Evolutionary conservation across 768 basidiomycete species (phyloP).

Genomic region (Boletus sensibilis): DNA sequence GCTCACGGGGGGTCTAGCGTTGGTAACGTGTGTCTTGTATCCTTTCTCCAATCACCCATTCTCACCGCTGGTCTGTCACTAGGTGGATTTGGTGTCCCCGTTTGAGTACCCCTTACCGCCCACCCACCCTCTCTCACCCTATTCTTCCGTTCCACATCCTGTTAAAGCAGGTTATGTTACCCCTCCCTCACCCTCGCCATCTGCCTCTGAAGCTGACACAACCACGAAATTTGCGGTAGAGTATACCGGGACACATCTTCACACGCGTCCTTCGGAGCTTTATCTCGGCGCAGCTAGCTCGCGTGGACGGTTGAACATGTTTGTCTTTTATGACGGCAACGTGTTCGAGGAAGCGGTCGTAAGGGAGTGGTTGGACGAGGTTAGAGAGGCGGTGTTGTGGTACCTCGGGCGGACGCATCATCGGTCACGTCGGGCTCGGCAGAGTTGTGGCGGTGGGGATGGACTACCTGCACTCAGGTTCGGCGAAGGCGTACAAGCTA

Average conservation of each 20-base stretch:
- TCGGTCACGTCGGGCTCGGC: neutral
- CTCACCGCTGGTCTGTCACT: neutral
- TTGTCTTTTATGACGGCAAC: slow-evolving; percentile 43
- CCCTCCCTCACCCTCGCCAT: neutral
- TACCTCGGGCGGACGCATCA: slow-evolving; percentile 27
- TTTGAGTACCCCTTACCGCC: slow-evolving; percentile 34
- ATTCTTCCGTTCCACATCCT: slow-evolving; percentile 16
- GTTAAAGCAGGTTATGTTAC: slow-evolving; percentile 5
- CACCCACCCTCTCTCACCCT: slow-evolving; percentile 24
- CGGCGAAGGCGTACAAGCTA: neutral
- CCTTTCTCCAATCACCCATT: neutral
- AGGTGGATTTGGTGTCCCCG: slow-evolving; percentile 40
- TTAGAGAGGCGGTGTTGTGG: slow-evolving; percentile 34
- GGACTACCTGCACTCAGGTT: neutral
- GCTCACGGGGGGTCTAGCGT: slow-evolving; percentile 20
- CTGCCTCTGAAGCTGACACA: neutral
- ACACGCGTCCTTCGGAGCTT: slow-evolving; percentile 43
- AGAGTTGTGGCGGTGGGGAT: neutral
- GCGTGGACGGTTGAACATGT: slow-evolving; percentile 33
- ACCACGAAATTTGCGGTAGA: slow-evolving; percentile 16
- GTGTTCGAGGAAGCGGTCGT: slow-evolving; percentile 43
- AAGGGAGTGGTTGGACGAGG: slow-evolving; percentile 49
- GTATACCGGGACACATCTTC: slow-evolving; percentile 26
- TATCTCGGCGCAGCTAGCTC: slow-evolving; percentile 43
- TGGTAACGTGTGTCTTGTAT: slow-evolving; percentile 29